A percentile compares a stretch with the other conserved stretches of the same genome.
These are phyloP conservation scores for Nakaseomyces delphensis DNA, from an alignment of 1,139 yeast species.

Conservation along the genomic window DNA sequence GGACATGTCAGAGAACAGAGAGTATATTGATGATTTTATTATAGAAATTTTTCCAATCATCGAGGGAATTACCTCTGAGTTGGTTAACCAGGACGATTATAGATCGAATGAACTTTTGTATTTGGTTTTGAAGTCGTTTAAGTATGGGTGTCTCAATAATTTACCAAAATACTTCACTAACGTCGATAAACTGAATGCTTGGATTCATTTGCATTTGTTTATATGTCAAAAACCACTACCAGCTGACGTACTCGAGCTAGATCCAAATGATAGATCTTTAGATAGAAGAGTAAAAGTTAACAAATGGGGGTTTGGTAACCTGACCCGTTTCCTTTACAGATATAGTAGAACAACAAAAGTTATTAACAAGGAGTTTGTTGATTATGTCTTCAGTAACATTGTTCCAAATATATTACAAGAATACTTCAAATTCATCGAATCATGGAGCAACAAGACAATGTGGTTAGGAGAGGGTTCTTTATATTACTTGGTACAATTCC, in stretches of 20 bases:
- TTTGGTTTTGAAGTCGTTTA: constrained; percentile 55
- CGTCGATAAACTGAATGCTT: constrained; percentile 44
- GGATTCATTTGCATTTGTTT: constrained; percentile 56
- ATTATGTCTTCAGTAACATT: constrained; percentile 42
- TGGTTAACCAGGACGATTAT: constrained; percentile 34
- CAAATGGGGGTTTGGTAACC: constrained; percentile 68
- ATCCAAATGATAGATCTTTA: constrained; percentile 42
- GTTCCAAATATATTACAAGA: constrained; percentile 54
- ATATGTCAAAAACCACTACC: constrained; percentile 57
- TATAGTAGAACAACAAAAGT: constrained; percentile 34
- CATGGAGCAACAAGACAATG: constrained; percentile 44
- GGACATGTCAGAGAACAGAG: constrained; percentile 41
- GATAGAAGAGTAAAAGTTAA: constrained; percentile 52
- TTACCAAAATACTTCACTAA: constrained; percentile 47
- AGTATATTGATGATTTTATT: constrained; percentile 41
- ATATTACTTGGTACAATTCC: constrained; percentile 53
- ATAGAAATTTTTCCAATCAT: constrained; percentile 46
- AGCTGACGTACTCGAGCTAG: constrained; percentile 41
- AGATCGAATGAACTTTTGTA: constrained; percentile 50
- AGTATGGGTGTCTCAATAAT: constrained; percentile 48
- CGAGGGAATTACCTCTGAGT: constrained; percentile 41
- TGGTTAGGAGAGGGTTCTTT: constrained; percentile 56
- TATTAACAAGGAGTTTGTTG: constrained; percentile 38
- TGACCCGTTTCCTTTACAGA: constrained; percentile 41
- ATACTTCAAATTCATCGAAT: constrained; percentile 51